A percentile compares a stretch with the other conserved stretches of the same genome.
These are phyloP conservation scores for Oryza glaberrima DNA, from an alignment of 176 grass and related monocot genomes.

Conservation along the genomic window DNA sequence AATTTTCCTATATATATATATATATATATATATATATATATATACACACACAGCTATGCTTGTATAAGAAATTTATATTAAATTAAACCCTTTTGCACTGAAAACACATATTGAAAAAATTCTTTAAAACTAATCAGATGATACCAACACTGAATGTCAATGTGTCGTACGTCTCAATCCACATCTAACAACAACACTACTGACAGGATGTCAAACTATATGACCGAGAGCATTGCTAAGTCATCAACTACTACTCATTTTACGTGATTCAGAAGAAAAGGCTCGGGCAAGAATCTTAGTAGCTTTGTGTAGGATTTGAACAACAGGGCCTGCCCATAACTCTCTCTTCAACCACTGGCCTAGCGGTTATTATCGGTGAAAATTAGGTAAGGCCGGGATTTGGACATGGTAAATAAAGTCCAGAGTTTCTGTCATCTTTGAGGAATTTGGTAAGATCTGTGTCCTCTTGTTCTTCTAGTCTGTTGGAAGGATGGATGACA, in stretches of 20 bases:
- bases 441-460: slow-evolving; percentile 18
- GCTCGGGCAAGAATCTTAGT: not conserved
- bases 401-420: slow-evolving; percentile 24
- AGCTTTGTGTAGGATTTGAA: slow-evolving; percentile 29
- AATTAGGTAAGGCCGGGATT: slow-evolving; percentile 42
- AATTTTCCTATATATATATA: not conserved
- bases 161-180: not conserved
- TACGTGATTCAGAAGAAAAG: slow-evolving; percentile 27
- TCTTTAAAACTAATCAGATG: not conserved
- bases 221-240: not conserved
- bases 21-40: not conserved
- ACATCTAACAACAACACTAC: not conserved
- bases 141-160: not conserved
- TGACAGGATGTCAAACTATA: not conserved
- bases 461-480: not conserved
- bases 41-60: not conserved
- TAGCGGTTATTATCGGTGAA: slow-evolving; percentile 18
- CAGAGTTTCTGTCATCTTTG: slow-evolving; percentile 33
- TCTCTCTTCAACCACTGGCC: slow-evolving; percentile 21
- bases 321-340: not conserved
- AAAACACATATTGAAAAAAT: not conserved
- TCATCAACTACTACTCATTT: slow-evolving; percentile 28
- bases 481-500: slow-evolving; percentile 12
- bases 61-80: not conserved
- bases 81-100: not conserved